Conservation (phyloP, 2,329 filamentous ascomycete genomes). For the Cladorrhinum sp. region DNA sequence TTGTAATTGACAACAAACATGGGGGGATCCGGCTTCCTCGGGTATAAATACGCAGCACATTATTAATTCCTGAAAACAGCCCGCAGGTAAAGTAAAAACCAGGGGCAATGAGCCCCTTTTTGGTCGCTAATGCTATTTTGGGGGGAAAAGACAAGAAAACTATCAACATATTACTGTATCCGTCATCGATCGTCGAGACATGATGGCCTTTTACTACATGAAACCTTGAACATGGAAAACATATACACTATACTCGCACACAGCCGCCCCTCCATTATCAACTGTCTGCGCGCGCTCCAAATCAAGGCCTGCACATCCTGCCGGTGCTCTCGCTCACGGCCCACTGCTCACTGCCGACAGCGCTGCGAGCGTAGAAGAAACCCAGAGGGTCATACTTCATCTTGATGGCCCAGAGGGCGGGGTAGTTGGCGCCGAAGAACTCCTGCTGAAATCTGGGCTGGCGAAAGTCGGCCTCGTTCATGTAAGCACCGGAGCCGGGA, state of each 20-base stretch:
- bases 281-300: background rate
- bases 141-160: background rate
- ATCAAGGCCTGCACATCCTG: constrained; percentile 21
- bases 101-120: background rate
- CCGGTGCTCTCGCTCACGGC: constrained; percentile 14
- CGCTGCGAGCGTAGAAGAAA: constrained; percentile 47
- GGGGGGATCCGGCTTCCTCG: no score
- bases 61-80: background rate
- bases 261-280: background rate
- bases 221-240: background rate
- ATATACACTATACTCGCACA: background rate
- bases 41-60: background rate
- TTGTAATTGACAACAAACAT: no score
- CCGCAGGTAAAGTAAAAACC: background rate
- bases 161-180: background rate
- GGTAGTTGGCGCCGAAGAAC: constrained; percentile 49
- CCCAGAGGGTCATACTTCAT: constrained; percentile 45
- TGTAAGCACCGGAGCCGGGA: constrained; percentile 43
- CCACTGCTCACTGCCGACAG: constrained; percentile 54
- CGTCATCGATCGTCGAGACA: background rate
- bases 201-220: background rate
- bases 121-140: background rate
- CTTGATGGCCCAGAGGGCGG: constrained; percentile 44
- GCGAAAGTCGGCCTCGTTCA: constrained; percentile 51
- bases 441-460: constrained; percentile 41